A percentile compares a stretch with the other conserved stretches of the same genome.
Evolutionary conservation across 2,329 filamentous ascomycete species (phyloP).

Genomic region (Xylaria sp.): DNA sequence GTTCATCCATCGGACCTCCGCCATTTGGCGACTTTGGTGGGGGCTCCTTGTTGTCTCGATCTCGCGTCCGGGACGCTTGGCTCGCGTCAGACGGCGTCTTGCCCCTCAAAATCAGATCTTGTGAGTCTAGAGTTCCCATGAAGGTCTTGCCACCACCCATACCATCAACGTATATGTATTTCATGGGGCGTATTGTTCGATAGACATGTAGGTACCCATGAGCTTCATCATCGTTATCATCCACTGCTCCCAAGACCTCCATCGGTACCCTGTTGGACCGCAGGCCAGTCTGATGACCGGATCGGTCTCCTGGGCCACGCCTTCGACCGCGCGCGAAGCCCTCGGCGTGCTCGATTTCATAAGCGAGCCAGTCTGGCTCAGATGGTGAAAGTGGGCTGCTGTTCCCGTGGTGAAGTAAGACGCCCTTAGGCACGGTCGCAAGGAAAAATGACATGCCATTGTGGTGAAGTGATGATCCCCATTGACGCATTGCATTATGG

Average conservation of each 20-base stretch:
- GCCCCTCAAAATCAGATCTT: slow-evolving; percentile 70
- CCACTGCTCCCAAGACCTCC: neutral
- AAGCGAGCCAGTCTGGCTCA: slow-evolving; percentile 77
- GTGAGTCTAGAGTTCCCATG: slow-evolving; percentile 75
- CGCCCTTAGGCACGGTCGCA: slow-evolving; percentile 71
- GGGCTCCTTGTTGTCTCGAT: slow-evolving; percentile 16
- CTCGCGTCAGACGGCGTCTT: slow-evolving; percentile 42
- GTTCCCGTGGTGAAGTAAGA: slow-evolving; percentile 75
- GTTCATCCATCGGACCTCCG: slow-evolving; percentile 56
- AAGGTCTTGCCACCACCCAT: slow-evolving; percentile 73
- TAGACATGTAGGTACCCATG: slow-evolving; percentile 75
- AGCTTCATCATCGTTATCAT: slow-evolving; percentile 17
- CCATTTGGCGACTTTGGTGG: neutral
- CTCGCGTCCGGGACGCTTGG: neutral
- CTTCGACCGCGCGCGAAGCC: slow-evolving; percentile 63
- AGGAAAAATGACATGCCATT: slow-evolving; percentile 81
- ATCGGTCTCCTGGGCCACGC: neutral
- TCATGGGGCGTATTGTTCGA: slow-evolving; percentile 65
- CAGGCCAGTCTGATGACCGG: neutral
- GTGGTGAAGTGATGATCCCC: slow-evolving; percentile 77
- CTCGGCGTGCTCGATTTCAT: slow-evolving; percentile 79
- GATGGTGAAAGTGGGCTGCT: slow-evolving; percentile 57
- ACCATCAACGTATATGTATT: slow-evolving; percentile 76
- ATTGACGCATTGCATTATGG: slow-evolving; percentile 78
- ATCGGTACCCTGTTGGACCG: neutral